A percentile compares a stretch with the other conserved stretches of the same genome.
Evolutionary conservation across 2,329 filamentous ascomycete species (phyloP).

Genomic region (Colletotrichum australisinense): DNA sequence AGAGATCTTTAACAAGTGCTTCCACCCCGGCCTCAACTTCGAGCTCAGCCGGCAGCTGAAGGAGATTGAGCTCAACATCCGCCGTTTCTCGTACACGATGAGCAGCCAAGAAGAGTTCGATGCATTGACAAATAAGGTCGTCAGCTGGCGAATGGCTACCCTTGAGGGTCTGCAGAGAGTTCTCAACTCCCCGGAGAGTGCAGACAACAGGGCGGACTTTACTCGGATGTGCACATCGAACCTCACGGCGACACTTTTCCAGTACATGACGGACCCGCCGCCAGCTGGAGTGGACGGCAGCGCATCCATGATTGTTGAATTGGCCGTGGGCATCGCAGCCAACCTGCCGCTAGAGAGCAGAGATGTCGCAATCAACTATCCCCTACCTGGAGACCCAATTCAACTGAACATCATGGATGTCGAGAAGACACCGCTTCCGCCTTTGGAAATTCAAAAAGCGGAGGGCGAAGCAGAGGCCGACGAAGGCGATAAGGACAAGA

Average conservation of each 20-base stretch:
- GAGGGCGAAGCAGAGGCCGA: conserved; percentile 56
- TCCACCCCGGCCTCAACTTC: conserved; percentile 88
- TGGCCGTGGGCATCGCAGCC: conserved; percentile 85
- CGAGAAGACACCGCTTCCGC: conserved; percentile 77
- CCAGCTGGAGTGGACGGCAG: conserved; percentile 87
- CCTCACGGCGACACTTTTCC: conserved; percentile 76
- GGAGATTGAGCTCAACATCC: conserved; percentile 87
- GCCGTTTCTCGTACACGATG: conserved; percentile 78
- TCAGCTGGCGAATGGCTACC: conserved; percentile 93
- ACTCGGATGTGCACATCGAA: conserved; percentile 76
- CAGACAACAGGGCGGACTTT: conserved; percentile 75
- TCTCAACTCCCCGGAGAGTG: conserved; percentile 73
- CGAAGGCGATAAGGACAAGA: conserved; percentile 56
- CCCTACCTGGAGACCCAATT: conserved; percentile 79
- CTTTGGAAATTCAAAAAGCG: conserved; percentile 57
- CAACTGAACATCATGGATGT: conserved; percentile 84
- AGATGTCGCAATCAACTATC: conserved; percentile 89
- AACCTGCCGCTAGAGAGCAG: conserved; percentile 92
- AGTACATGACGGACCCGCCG: conserved; percentile 80
- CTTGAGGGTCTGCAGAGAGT: conserved; percentile 86
- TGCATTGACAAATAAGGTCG: conserved; percentile 85
- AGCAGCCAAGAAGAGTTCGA: conserved; percentile 89
- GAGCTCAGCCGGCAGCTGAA: conserved; percentile 84
- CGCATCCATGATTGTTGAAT: conserved; percentile 91
- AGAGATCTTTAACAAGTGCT: conserved; percentile 90